Percentiles rank a stretch among this genome's conserved stretches.
Conservation (phyloP, 768 basidiomycete genomes). For the Pleurotus giganteus region DNA sequence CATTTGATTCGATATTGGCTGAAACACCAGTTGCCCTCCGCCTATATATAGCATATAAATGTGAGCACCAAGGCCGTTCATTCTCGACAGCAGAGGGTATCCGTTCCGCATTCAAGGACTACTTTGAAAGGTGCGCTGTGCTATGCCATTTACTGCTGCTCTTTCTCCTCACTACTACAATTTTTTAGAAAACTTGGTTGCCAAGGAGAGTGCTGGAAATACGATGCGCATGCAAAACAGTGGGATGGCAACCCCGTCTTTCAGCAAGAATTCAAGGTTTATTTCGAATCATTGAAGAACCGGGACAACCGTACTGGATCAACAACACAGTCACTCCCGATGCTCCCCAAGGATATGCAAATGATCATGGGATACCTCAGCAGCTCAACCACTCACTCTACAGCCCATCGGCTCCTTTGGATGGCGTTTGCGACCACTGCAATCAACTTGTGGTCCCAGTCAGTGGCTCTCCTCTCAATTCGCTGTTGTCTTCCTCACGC, state of each 20-base stretch:
- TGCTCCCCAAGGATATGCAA: conserved; percentile 19
- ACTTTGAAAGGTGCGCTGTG: conserved; percentile 15
- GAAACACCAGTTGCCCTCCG: conserved; percentile 15
- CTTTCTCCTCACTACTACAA: background rate
- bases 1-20: no score
- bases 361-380: conserved; percentile 14
- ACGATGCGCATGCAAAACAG: conserved; percentile 9
- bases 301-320: conserved; percentile 13
- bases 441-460: conserved; percentile 16
- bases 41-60: conserved; percentile 16
- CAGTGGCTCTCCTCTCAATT: background rate
- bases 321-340: conserved; percentile 17
- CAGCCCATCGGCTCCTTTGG: conserved; percentile 12
- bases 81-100: conserved; percentile 15
- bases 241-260: conserved; percentile 19
- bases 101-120: conserved; percentile 16
- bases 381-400: conserved; percentile 3
- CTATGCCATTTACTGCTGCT: background rate
- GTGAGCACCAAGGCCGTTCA: conserved; percentile 13
- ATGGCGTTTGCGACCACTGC: conserved; percentile 17
- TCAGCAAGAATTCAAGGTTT: conserved; percentile 14
- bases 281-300: conserved; percentile 18
- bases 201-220: conserved; percentile 18
- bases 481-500: background rate
- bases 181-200: conserved; percentile 12